Evolutionary conservation across 768 basidiomycete species (phyloP), one percentile per base, ranked within the genome.

Genomic region (Lactifluus subvellereus): DNA sequence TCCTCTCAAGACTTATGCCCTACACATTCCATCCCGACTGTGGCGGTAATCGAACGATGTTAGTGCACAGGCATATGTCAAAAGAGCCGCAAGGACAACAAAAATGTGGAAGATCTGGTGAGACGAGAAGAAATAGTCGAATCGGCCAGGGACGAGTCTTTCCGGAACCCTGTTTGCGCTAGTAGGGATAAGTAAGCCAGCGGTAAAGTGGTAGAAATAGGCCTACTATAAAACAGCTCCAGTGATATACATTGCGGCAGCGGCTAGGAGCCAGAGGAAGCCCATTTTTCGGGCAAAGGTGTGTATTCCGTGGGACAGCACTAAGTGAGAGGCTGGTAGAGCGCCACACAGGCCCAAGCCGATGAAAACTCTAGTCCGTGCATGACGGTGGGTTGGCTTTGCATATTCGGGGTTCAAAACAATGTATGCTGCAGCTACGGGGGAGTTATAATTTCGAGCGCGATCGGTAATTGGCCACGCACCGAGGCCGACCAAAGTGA

Each of bases 71-170:
- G 74, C 72, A 74, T 86, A 91, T 67, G 90, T 88, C 10, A 83
- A 77, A 67, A 87, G 73, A 40, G 86, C 88, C 10, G 88, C 90
- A 30, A 85, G 73, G 58, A 92, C 78, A 42, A 95, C 92, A 69
- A 82, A 85, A 64, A 86, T 72, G 71, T 95, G 94, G 74, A 97
- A 95, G 68, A 96, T 88, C 74, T 95, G 91, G 77, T 96, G 94
- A 20, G 89, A 92, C 0, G 89, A 82, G 59, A 86, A 80, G 69
- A 91, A 81, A 69, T 82, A 80, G 75, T 94, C 92, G 74, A 94
- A 94, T 66, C 74, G 82, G 42, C 92, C 91, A 6, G 91, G 91
- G 7, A 78, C 76, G 64, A 86, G 75, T 43, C 84, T 79, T 70
- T 95, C 93, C 49, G 92, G 93, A 59, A 92, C 80, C 54, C 91